Conservation (phyloP, 768 basidiomycete genomes). For the Trametes maxima region DNA sequence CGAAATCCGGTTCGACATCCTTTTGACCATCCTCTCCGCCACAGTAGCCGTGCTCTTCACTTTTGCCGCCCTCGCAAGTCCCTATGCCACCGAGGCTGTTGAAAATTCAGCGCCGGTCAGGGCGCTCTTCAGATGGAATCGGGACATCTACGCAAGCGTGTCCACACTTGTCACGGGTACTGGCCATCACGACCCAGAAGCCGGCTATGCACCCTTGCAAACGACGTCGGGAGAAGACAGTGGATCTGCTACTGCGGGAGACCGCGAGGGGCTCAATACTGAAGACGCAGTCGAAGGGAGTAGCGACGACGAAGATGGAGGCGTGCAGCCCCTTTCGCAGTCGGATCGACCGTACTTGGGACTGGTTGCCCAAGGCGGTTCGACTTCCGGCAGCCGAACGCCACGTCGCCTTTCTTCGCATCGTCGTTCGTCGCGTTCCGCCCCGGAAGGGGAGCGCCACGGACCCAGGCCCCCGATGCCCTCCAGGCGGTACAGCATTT, state of each 20-base stretch:
- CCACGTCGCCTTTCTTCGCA: no score
- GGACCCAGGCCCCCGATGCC: not conserved
- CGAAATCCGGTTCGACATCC: conserved; percentile 25
- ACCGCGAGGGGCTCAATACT: not conserved
- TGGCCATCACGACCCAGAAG: conserved; percentile 22
- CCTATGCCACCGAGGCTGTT: conserved; percentile 26
- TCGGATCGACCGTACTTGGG: no score
- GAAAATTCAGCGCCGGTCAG: conserved; percentile 18
- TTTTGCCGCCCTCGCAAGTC: conserved; percentile 30
- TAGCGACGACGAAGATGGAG: conserved; percentile 8
- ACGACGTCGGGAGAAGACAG: conserved; percentile 15
- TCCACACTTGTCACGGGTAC: conserved; percentile 4
- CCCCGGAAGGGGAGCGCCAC: no score
- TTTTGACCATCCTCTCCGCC: conserved; percentile 30
- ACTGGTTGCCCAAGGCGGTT: no score
- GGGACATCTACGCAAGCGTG: conserved; percentile 10
- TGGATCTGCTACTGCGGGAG: not conserved
- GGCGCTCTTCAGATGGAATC: conserved; percentile 1
- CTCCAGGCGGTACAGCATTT: not conserved
- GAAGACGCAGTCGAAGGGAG: conserved; percentile 8
- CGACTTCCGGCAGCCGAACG: no score
- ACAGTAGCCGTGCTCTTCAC: conserved; percentile 33
- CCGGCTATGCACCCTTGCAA: conserved; percentile 20
- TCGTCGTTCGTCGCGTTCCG: no score
- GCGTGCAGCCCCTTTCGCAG: not conserved